Percentiles rank a stretch among this genome's conserved stretches.
These are phyloP conservation scores for Blastobotrys persicus DNA, from an alignment of 1,139 yeast genomes.

Conservation along the genomic window DNA sequence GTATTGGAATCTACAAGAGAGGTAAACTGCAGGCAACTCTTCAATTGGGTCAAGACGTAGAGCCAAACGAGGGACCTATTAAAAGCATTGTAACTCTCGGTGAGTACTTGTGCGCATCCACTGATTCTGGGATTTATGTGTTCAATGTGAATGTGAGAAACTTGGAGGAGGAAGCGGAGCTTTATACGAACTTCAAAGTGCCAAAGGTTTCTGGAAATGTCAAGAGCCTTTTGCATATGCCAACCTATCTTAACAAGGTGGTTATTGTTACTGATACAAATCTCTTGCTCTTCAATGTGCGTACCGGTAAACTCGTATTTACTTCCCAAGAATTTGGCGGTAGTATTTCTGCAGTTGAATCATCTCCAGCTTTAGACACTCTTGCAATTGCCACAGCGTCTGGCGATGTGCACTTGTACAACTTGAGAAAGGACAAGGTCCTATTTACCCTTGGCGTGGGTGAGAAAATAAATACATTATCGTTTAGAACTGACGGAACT, in stretches of 20 bases:
- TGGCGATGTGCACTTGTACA: constrained; percentile 66
- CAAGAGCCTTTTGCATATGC: constrained; percentile 73
- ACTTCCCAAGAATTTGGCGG: constrained; percentile 48
- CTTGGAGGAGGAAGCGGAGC: constrained; percentile 44
- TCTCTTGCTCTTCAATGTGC: constrained; percentile 62
- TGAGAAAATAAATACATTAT: constrained; percentile 61
- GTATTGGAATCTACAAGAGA: constrained; percentile 76
- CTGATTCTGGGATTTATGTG: constrained; percentile 55
- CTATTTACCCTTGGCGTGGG: constrained; percentile 57
- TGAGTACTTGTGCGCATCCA: constrained; percentile 64
- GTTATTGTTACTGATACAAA: constrained; percentile 65
- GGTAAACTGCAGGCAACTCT: constrained; percentile 66
- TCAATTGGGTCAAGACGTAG: constrained; percentile 40
- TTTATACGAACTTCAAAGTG: constrained; percentile 62
- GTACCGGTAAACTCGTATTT: constrained; percentile 71
- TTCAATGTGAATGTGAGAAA: constrained; percentile 55
- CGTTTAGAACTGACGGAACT: constrained; percentile 91
- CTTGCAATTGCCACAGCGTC: constrained; percentile 72
- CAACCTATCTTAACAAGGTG: constrained; percentile 88
- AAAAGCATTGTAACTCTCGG: constrained; percentile 67
- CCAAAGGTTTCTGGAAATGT: constrained; percentile 64
- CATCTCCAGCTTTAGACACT: constrained; percentile 84
- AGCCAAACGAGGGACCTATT: constrained; percentile 40
- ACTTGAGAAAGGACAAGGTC: constrained; percentile 65
- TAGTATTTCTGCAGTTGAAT: constrained; percentile 57